phyloP scores from a whole-genome alignment of 106 monocot genomes.

The Acanthochlamys bracteata region DNA sequence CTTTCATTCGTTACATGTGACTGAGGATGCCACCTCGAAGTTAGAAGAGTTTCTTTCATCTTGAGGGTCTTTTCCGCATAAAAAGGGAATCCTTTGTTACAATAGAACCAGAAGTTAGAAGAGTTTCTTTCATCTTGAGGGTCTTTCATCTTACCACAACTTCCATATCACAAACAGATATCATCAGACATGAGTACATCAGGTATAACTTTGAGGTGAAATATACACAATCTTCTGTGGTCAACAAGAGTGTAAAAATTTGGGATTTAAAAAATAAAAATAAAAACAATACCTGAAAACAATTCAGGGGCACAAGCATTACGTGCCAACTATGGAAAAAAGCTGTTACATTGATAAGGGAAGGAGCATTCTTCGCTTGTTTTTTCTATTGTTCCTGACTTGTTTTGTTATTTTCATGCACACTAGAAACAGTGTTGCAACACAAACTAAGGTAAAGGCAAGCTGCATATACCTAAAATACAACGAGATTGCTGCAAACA shows the following conservation, averaged over 20 bases:
- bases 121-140: too few relatives aligned
- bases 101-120: too few relatives aligned
- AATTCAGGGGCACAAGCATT: background rate
- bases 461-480: slow-evolving; percentile 70
- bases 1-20: too few relatives aligned
- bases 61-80: too few relatives aligned
- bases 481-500: slow-evolving; percentile 55
- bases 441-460: slow-evolving; percentile 46
- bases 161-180: too few relatives aligned
- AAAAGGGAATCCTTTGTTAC: too few relatives aligned
- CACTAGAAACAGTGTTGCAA: slow-evolving; percentile 35
- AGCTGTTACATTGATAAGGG: slow-evolving; percentile 71
- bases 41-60: too few relatives aligned
- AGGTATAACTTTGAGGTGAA: background rate
- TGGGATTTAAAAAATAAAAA: background rate
- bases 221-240: background rate
- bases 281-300: background rate
- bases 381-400: slow-evolving; percentile 60
- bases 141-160: too few relatives aligned
- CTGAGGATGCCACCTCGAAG: too few relatives aligned
- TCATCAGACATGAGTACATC: too few relatives aligned
- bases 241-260: background rate
- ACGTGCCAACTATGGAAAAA: background rate
- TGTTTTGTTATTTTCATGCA: slow-evolving; percentile 65
- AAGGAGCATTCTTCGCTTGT: slow-evolving; percentile 81